Base-by-base conservation (phyloP, 2,329 filamentous ascomycete species). In the Cladophialophora exuberans region DNA sequence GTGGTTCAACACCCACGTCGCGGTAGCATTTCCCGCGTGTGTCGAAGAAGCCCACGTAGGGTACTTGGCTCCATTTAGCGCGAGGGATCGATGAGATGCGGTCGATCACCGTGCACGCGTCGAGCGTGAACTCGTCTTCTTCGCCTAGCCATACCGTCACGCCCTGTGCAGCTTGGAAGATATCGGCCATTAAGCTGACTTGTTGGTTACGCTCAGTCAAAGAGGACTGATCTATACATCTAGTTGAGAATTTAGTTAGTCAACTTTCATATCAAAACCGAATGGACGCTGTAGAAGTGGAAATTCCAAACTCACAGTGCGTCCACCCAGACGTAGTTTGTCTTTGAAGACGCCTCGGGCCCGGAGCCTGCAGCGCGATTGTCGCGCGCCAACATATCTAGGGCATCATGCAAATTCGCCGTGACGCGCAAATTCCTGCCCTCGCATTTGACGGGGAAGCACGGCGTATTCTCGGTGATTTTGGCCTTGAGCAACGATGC, bases 211-310 rank as follows among this genome's bases (percentile, higher is more conserved):
- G 28, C 44, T 63, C 61, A 4, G 35, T 42, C 11, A 60, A 28
- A 18, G 60, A 51, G 6, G 57, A 18, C 33, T 63, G 61, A 44
- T 63, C 52, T 31, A 63, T 63, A 43, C 59, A 54, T 15, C 39
- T 42, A n/a, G n/a, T n/a, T n/a, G n/a, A n/a, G n/a, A n/a, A n/a
- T n/a, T n/a, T n/a, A n/a, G n/a, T n/a, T n/a, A n/a, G n/a, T n/a
- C n/a, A n/a, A n/a, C n/a, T n/a, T n/a, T n/a, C n/a, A n/a, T n/a
- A n/a, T n/a, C n/a, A n/a, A n/a, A n/a, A n/a, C n/a, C n/a, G n/a
- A n/a, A n/a, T n/a, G n/a, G n/a, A n/a, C n/a, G n/a, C n/a, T n/a
- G n/a, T n/a, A n/a, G n/a, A n/a, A n/a, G n/a, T n/a, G n/a, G n/a
- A n/a, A n/a, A n/a, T n/a, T n/a, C n/a, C n/a, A n/a, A n/a, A 42